Percentiles rank a stretch among this genome's conserved stretches.
Evolutionary conservation across 192 early-diverging fungal species (phyloP).

Genomic region (Rhizophagus prolifer): DNA sequence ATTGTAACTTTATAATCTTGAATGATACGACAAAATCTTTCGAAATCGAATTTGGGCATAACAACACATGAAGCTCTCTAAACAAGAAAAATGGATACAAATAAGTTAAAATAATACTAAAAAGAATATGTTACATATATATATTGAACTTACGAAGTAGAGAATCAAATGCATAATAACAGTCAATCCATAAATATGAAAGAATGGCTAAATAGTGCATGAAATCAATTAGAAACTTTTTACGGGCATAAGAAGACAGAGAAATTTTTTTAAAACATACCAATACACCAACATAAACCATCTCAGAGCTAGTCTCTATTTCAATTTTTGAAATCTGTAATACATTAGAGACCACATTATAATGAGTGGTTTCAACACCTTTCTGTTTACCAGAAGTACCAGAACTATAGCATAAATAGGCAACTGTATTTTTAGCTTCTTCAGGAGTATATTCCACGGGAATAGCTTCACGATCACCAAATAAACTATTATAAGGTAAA

Average conservation of each 20-base stretch:
- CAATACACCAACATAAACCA: slow-evolving; percentile 48
- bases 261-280: too few species aligned
- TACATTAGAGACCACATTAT: slow-evolving; percentile 79
- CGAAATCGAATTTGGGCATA: slow-evolving; percentile 63
- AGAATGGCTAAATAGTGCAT: slow-evolving; percentile 17
- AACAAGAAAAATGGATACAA: slow-evolving; percentile 30
- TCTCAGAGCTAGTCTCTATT: slow-evolving; percentile 27
- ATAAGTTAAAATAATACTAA: background rate
- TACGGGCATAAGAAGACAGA: too few species aligned
- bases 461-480: slow-evolving; percentile 28
- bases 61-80: slow-evolving; percentile 57
- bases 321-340: slow-evolving; percentile 56
- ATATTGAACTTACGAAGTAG: background rate
- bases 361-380: slow-evolving; percentile 80
- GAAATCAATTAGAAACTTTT: background rate
- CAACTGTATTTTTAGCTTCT: slow-evolving; percentile 36
- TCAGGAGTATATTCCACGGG: slow-evolving; percentile 30
- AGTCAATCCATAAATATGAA: slow-evolving; percentile 51
- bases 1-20: slow-evolving; percentile 50
- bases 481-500: slow-evolving; percentile 37
- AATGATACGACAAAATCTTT: slow-evolving; percentile 51
- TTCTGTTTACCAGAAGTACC: slow-evolving; percentile 73
- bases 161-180: background rate
- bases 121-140: background rate
- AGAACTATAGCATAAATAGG: slow-evolving; percentile 70